Evolutionary conservation across 106 monocot genomes (phyloP).

Genomic region (Platanthera guangdongensis): DNA sequence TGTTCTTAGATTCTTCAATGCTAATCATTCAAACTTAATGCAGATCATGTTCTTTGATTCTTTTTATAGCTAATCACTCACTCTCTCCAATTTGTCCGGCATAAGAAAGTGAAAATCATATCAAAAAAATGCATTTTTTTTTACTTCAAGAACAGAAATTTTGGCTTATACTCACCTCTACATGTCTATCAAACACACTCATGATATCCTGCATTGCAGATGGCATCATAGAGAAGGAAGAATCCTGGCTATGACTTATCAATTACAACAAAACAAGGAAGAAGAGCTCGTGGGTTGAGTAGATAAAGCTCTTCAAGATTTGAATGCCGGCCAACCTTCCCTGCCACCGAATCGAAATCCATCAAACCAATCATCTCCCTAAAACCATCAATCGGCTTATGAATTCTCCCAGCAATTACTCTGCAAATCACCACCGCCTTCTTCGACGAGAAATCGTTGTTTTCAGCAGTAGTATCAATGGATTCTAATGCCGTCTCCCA

Average conservation of each 20-base stretch:
- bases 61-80: no score
- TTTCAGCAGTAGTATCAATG: background rate
- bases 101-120: no score
- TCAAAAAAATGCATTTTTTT: no score
- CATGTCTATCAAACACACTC: no score
- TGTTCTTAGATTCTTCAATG: no score
- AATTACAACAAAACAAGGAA: conserved; percentile 74
- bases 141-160: no score
- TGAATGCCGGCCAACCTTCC: conserved; percentile 61
- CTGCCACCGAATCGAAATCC: conserved; percentile 69
- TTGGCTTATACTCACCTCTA: no score
- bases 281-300: conserved; percentile 63
- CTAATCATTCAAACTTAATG: no score
- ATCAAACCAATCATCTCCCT: conserved; percentile 34
- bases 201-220: no score
- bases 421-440: conserved; percentile 82
- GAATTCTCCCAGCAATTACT: conserved; percentile 83
- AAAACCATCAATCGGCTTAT: conserved; percentile 54
- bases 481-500: conserved; percentile 58
- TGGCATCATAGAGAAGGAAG: no score
- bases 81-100: no score
- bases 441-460: conserved; percentile 19
- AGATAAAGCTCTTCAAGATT: conserved; percentile 75
- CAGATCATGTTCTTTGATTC: no score
- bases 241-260: conserved; percentile 27